These are phyloP conservation scores for Wallacemonas sp. DNA, from an alignment of 208 protist species.

Conservation along the genomic window DNA sequence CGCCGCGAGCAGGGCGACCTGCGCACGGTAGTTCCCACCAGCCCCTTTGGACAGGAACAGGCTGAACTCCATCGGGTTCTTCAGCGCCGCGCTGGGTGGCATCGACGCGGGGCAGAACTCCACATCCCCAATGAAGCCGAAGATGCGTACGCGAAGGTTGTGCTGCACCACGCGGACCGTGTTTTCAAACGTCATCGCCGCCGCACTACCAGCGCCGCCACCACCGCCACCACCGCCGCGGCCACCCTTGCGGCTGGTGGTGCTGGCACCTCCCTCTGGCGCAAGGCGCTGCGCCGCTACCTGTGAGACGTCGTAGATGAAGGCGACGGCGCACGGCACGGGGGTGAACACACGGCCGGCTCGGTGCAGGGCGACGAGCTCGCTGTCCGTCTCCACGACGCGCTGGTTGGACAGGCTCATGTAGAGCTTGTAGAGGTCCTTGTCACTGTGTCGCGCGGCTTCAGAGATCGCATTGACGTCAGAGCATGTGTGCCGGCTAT, in stretches of 20 bases:
- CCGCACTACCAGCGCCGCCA: not conserved
- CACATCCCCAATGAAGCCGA: constrained; percentile 65
- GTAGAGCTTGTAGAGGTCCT: constrained; percentile 58
- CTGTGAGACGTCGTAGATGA: constrained; percentile 33
- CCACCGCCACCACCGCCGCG: not conserved
- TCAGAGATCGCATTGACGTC: constrained; percentile 22
- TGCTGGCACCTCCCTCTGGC: not conserved
- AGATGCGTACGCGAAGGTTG: constrained; percentile 41
- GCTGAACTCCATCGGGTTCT: constrained; percentile 32
- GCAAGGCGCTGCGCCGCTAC: constrained; percentile 4
- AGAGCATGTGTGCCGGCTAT: constrained; percentile 21
- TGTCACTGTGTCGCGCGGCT: constrained; percentile 20
- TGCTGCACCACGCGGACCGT: constrained; percentile 35
- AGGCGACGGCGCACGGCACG: constrained; percentile 62
- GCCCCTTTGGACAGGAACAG: constrained; percentile 55
- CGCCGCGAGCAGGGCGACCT: constrained; percentile 43
- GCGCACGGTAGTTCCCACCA: constrained; percentile 52
- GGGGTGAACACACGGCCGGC: constrained; percentile 46
- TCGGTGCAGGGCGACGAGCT: constrained; percentile 43
- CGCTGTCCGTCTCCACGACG: constrained; percentile 60
- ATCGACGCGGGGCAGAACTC: constrained; percentile 40
- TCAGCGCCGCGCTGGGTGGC: constrained; percentile 19
- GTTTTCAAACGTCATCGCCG: constrained; percentile 38
- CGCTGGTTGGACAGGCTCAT: constrained; percentile 58
- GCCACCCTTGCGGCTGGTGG: not conserved